phyloP scores from a whole-genome alignment of 192 early-diverging fungal species.

The Coemansia sp. region DNA sequence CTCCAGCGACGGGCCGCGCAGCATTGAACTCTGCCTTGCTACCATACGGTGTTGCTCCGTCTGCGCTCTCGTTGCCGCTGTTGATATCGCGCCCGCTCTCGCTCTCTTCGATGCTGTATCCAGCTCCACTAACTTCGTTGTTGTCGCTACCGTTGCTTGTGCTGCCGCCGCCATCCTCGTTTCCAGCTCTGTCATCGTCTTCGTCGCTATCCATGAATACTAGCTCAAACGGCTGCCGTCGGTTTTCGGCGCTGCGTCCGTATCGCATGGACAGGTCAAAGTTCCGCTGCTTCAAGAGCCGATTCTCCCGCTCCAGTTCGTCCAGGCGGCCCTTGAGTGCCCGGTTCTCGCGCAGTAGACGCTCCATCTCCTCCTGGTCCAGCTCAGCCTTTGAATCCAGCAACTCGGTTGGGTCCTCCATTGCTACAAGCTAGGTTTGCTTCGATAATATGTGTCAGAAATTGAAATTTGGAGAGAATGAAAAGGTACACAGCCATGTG shows the following conservation, averaged over 20 bases:
- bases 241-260: conserved; percentile 42
- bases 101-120: conserved; percentile 44
- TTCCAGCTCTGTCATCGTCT: not conserved
- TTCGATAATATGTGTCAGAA: not conserved
- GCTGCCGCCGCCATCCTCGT: conserved; percentile 10
- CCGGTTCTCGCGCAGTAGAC: conserved; percentile 45
- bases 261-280: conserved; percentile 56
- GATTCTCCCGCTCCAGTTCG: conserved; percentile 54
- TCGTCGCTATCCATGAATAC: conserved; percentile 43
- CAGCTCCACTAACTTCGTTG: conserved; percentile 40
- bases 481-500: no score
- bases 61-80: conserved; percentile 31
- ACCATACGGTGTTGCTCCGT: not conserved
- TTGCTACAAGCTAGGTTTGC: not conserved
- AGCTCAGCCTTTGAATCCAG: conserved; percentile 52
- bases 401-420: conserved; percentile 41
- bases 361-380: conserved; percentile 54
- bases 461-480: no score
- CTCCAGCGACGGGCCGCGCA: not conserved
- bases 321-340: conserved; percentile 45
- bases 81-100: conserved; percentile 22
- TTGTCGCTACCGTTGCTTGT: conserved; percentile 21
- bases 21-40: not conserved
- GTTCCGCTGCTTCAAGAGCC: conserved; percentile 51
- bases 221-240: conserved; percentile 49